Percentiles rank a stretch among this genome's conserved stretches.
Evolutionary conservation across 805 yeast genomes (phyloP).

Genomic region (Candida ponderosae): DNA sequence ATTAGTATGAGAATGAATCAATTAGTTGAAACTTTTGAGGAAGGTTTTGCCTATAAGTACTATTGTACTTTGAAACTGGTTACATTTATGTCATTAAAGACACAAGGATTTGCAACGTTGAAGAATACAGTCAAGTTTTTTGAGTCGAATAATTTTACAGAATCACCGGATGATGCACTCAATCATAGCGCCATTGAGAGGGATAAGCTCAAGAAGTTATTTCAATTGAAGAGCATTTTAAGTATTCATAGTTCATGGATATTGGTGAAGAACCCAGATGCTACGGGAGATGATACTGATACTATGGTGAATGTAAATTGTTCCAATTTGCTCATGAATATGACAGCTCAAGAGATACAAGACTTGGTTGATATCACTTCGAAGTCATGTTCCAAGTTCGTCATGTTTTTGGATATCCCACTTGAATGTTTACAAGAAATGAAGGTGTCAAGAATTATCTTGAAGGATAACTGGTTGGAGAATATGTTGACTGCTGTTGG

Average conservation of each 20-base stretch:
- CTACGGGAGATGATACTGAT: not conserved
- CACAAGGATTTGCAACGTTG: conserved; percentile 10
- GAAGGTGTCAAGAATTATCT: no score
- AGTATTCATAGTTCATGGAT: conserved; percentile 11
- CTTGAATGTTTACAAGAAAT: no score
- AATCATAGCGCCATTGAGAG: conserved; percentile 1
- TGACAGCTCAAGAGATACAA: not conserved
- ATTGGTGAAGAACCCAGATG: conserved; percentile 1
- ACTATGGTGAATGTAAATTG: conserved; percentile 10
- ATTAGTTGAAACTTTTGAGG: conserved; percentile 3
- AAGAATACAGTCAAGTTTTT: conserved; percentile 10
- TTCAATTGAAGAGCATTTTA: conserved; percentile 7
- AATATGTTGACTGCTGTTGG: no score
- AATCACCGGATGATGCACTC: not conserved
- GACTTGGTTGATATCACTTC: not conserved
- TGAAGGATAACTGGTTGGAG: no score
- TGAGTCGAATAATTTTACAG: conserved; percentile 7
- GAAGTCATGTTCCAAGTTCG: no score
- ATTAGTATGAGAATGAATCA: conserved; percentile 1
- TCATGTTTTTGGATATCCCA: no score
- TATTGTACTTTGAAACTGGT: conserved; percentile 8
- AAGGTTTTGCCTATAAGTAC: conserved; percentile 8
- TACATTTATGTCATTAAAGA: conserved; percentile 3
- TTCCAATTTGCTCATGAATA: conserved; percentile 2
- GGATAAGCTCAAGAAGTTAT: conserved; percentile 6